Percentiles rank a stretch among this genome's conserved stretches.
Conservation (phyloP, 2,329 filamentous ascomycete genomes). For the Fusarium annulatum region DNA sequence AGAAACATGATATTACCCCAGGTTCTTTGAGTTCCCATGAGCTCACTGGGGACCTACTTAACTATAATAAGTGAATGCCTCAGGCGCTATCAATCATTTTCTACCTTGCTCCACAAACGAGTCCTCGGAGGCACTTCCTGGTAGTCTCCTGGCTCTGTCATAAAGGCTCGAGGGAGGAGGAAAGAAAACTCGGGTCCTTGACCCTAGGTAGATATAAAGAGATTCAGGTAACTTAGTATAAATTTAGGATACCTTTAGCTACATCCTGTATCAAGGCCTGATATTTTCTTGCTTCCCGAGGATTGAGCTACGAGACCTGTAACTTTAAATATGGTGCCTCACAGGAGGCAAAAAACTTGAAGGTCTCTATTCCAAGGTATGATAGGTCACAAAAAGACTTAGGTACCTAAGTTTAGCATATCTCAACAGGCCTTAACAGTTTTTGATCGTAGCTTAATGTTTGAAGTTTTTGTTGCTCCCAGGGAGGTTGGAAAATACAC, state of each 20-base stretch:
- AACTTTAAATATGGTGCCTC: too few species aligned
- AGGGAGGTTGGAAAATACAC: neutral
- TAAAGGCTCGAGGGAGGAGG: neutral
- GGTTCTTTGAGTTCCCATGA: neutral
- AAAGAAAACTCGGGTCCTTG: neutral
- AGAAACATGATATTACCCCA: constrained; percentile 24
- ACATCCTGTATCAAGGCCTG: too few species aligned
- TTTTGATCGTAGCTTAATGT: neutral
- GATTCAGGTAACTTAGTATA: too few species aligned
- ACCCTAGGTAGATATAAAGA: too few species aligned
- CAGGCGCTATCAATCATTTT: neutral
- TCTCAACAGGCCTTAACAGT: neutral
- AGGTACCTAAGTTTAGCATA: neutral
- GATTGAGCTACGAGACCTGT: neutral
- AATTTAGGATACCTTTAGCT: too few species aligned
- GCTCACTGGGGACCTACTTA: too few species aligned
- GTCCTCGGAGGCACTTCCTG: neutral
- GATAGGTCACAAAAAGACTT: neutral
- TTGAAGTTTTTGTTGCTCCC: neutral
- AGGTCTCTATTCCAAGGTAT: neutral
- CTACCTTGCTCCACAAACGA: neutral
- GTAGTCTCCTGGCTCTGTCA: neutral
- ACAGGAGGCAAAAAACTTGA: neutral
- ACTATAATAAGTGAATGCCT: neutral
- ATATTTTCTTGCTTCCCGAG: neutral